These are phyloP conservation scores for Verticillium nonalfalfae DNA, from an alignment of 2,329 filamentous ascomycete genomes.

Conservation along the genomic window DNA sequence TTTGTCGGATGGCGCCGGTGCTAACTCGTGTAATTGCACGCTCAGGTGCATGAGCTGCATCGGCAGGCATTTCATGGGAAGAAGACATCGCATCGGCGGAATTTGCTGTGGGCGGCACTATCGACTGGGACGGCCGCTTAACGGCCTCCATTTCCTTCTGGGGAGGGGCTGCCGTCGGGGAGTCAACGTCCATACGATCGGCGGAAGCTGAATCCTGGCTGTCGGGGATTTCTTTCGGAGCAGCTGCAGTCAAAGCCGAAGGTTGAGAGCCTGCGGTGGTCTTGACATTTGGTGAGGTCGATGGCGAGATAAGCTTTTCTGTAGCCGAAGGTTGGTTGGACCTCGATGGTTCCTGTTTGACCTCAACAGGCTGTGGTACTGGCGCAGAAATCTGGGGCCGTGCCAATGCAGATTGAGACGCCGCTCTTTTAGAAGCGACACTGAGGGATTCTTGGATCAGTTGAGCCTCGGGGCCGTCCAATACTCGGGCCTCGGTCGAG, in stretches of 20 bases:
- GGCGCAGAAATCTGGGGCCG: neutral
- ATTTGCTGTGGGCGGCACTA: neutral
- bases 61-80: constrained; percentile 7
- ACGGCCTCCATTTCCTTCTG: neutral
- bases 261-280: constrained; percentile 14
- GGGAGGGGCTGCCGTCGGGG: constrained; percentile 11
- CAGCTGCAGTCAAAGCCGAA: neutral
- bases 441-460: constrained; percentile 34
- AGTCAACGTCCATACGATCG: constrained; percentile 28
- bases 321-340: neutral
- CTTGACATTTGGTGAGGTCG: neutral
- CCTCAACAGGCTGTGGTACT: neutral
- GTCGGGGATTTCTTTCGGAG: constrained; percentile 23
- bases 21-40: constrained; percentile 64
- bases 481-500: constrained; percentile 10
- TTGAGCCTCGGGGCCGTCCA: constrained; percentile 33
- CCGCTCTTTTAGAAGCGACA: neutral
- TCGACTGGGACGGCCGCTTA: neutral
- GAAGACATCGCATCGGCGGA: neutral
- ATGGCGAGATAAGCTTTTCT: neutral
- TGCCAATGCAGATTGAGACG: neutral
- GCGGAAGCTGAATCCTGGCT: constrained; percentile 21
- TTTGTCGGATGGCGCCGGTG: constrained; percentile 64
- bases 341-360: neutral
- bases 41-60: constrained; percentile 20